Base-by-base conservation (phyloP, 2,329 filamentous ascomycete species). In the Sclerotinia trifoliorum region DNA sequence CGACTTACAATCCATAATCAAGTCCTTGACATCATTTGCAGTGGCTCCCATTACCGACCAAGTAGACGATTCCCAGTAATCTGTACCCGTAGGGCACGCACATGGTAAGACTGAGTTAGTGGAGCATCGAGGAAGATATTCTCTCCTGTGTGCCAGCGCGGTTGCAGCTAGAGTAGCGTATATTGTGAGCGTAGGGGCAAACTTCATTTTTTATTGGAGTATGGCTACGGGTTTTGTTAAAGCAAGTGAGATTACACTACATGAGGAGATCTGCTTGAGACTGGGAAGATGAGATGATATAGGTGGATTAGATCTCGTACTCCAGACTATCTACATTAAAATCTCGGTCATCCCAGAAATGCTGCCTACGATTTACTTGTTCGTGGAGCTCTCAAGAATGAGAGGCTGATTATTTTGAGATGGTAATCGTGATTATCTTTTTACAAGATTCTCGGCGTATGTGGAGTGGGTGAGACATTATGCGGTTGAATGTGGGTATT, bases 1-100 rank as follows among this genome's bases (percentile, higher is more conserved):
- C 8, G 1, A 65, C 52, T 57, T 56, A 65, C 63, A 65, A 26
- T 65, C 52, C 63, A 65, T 65, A 19, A 65, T 65, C 4, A 65
- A 17, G 8, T 48, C 51, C 15, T 65, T 65, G 42, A 65, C 39
- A 65, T 65, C 52, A 6, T 49, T 44, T 44, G 51, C 63, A 11
- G 13, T 32, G 13, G 63, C 52, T 17, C 39, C 52, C 19, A 65
- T 56, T 7, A 65, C 52, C 7, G 63, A 42, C 52, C 63, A 65
- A 3, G 52, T 65, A 15, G 63, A 65, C 17, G 63, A 65, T 24
- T 65, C 63, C 52, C 52, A 65, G 26, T 65, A 65, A 5, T 65
- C 63, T 39, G 52, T 65, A 15, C 52, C 52, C 0, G 52, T 1
- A 19, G 63, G 63, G 10, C 39, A 65, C n/a, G 15, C 19, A 39